Conservation (phyloP, 2,329 filamentous ascomycete genomes). For the Paecilomyces fulvus region DNA sequence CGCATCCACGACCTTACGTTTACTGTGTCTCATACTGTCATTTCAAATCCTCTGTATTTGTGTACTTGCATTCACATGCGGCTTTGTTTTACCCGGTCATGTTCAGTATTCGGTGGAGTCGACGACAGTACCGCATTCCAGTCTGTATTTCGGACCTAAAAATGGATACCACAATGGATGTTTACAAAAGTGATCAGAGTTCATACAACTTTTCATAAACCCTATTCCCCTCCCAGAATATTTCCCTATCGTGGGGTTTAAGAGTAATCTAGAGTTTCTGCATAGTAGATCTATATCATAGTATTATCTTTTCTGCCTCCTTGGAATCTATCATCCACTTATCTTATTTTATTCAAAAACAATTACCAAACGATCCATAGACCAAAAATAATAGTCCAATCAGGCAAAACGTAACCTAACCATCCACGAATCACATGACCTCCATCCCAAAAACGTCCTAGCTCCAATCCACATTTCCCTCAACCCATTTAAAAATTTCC, state of each 20-base stretch:
- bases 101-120: constrained; percentile 3
- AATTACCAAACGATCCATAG: too few relatives aligned
- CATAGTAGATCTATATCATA: too few relatives aligned
- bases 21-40: constrained; percentile 3
- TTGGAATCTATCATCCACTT: too few relatives aligned
- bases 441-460: neutral
- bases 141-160: neutral
- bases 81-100: neutral
- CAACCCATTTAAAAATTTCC: constrained; percentile 14
- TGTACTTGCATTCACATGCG: neutral
- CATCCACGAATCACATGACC: neutral
- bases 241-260: too few relatives aligned
- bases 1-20: neutral
- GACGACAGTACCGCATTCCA: neutral
- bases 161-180: neutral
- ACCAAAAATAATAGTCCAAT: neutral
- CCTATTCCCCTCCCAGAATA: neutral
- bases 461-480: constrained; percentile 12
- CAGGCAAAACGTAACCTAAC: neutral
- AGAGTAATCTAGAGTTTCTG: too few relatives aligned
- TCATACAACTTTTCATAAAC: neutral
- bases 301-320: too few relatives aligned
- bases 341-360: too few relatives aligned
- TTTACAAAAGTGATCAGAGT: neutral
- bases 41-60: neutral